A percentile compares a stretch with the other conserved stretches of the same genome.
Conservation (phyloP, 2,329 filamentous ascomycete species). For the Coniella lustricola region DNA sequence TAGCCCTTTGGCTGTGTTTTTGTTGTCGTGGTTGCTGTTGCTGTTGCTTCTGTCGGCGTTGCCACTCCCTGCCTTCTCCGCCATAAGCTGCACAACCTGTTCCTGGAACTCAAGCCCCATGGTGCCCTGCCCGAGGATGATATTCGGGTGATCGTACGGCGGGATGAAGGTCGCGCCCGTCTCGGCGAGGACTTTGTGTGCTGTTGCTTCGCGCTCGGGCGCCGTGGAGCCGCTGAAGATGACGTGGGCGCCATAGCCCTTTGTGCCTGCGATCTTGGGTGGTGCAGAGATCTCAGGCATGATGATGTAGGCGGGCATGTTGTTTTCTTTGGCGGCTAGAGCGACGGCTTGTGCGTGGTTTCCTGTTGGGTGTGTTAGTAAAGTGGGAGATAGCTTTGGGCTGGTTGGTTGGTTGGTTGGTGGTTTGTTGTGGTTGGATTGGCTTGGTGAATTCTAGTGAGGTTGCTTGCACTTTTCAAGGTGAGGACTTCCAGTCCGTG, state of each 20-base stretch:
- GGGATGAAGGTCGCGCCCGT: slow-evolving; percentile 77
- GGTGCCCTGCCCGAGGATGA: slow-evolving; percentile 91
- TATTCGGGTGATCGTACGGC: slow-evolving; percentile 87
- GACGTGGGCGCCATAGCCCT: slow-evolving; percentile 68
- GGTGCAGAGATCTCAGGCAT: slow-evolving; percentile 83
- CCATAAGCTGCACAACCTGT: slow-evolving; percentile 56
- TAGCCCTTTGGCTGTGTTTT: slow-evolving; percentile 31
- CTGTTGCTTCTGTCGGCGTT: neutral
- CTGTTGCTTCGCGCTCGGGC: slow-evolving; percentile 72
- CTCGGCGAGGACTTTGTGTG: slow-evolving; percentile 57
- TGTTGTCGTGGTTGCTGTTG: neutral
- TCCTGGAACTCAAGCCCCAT: slow-evolving; percentile 72
- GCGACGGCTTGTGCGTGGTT: slow-evolving; percentile 93
- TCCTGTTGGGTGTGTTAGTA: slow-evolving; percentile 44
- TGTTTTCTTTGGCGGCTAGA: slow-evolving; percentile 68
- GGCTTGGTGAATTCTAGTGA: too few relatives aligned
- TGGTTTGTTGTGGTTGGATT: too few relatives aligned
- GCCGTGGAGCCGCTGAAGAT: slow-evolving; percentile 77
- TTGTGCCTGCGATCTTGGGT: slow-evolving; percentile 81
- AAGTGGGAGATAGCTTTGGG: too few relatives aligned
- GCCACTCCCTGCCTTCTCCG: slow-evolving; percentile 9
- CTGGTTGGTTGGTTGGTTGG: too few relatives aligned
- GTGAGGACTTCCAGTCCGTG: too few relatives aligned
- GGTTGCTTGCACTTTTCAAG: too few relatives aligned
- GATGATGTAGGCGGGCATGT: slow-evolving; percentile 77